Conservation (phyloP, 1,139 yeast species). For the Kurtzmaniella quercitrusa region DNA sequence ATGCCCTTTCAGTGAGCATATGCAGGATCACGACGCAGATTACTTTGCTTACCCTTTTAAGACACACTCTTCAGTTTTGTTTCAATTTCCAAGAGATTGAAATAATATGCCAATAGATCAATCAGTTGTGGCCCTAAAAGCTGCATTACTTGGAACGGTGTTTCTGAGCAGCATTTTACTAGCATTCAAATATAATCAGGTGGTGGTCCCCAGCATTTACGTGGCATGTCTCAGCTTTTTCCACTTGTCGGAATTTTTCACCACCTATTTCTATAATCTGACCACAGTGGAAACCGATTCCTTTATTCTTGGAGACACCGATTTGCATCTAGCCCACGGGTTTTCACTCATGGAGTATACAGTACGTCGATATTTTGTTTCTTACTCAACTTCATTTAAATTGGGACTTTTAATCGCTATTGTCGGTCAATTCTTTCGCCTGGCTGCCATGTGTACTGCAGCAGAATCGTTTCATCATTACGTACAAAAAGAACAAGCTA, state of each 20-base stretch:
- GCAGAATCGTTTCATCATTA: constrained; percentile 84
- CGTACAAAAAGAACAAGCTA: constrained; percentile 50
- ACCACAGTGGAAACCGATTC: constrained; percentile 67
- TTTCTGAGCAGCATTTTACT: constrained; percentile 14
- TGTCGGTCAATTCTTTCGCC: constrained; percentile 64
- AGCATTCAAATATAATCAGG: constrained; percentile 7
- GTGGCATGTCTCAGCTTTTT: constrained; percentile 51
- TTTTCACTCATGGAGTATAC: constrained; percentile 23
- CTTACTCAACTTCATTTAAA: neutral
- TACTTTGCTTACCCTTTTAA: neutral
- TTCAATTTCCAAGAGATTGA: too few species aligned
- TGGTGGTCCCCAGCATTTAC: constrained; percentile 10
- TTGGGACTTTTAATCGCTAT: constrained; percentile 47
- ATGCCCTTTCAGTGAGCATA: neutral
- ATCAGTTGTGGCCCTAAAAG: constrained; percentile 28
- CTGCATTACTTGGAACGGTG: constrained; percentile 27
- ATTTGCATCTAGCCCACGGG: constrained; percentile 60
- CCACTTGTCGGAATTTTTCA: constrained; percentile 77
- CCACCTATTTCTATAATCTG: constrained; percentile 72
- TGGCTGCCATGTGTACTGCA: constrained; percentile 84
- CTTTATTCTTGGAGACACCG: constrained; percentile 71
- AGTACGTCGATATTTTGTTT: constrained; percentile 5
- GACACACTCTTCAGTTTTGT: too few species aligned
- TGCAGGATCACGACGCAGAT: neutral
- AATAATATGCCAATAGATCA: constrained; percentile 16